Percentiles rank a stretch among this genome's conserved stretches.
Conservation (phyloP, 164 flowering plant genomes). For the Nymphaea colorata region DNA sequence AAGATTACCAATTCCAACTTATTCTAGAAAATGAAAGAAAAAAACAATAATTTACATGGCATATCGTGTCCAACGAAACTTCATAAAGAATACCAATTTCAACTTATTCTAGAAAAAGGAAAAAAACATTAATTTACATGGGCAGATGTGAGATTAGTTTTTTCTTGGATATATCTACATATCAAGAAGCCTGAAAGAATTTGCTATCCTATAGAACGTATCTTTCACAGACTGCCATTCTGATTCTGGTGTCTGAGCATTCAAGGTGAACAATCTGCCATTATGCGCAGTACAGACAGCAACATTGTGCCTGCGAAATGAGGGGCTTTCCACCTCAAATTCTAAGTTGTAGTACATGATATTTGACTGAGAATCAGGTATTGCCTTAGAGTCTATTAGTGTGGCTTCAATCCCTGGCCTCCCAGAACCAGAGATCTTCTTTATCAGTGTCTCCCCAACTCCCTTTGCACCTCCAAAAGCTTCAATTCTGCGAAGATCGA, state of each 20-base stretch:
- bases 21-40: too few species aligned
- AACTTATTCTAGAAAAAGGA: not conserved
- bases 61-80: too few species aligned
- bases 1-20: too few species aligned
- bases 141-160: not conserved
- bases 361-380: constrained; percentile 35
- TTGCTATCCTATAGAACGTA: constrained; percentile 43
- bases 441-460: constrained; percentile 71
- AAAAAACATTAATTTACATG: not conserved
- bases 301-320: constrained; percentile 67
- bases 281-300: constrained; percentile 57
- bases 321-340: constrained; percentile 66
- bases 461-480: constrained; percentile 83
- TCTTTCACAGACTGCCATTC: constrained; percentile 49
- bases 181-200: constrained; percentile 41
- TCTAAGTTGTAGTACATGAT: constrained; percentile 70
- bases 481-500: constrained; percentile 41
- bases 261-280: constrained; percentile 60
- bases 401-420: constrained; percentile 44
- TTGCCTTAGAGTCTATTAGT: constrained; percentile 36
- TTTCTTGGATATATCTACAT: not conserved
- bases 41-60: too few species aligned
- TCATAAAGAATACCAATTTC: too few species aligned
- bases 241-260: constrained; percentile 81
- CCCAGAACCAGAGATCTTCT: constrained; percentile 41